Evolutionary conservation across 2,329 filamentous ascomycete genomes (phyloP).

Genomic region (Cordyceps fumosorosea): DNA sequence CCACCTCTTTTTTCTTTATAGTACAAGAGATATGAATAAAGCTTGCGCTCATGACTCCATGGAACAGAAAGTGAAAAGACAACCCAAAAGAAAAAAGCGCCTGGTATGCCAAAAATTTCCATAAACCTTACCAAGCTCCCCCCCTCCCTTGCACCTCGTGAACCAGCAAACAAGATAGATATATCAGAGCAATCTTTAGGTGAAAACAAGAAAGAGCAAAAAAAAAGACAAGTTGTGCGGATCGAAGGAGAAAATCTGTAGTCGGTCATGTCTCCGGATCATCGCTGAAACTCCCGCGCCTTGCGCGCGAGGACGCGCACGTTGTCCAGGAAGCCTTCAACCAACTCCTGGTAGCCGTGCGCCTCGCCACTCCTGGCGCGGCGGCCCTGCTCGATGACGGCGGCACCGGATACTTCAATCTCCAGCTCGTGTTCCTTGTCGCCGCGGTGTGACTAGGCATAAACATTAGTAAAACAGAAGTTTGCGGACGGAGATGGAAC

Average conservation of each 20-base stretch:
- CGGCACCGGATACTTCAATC: slow-evolving; percentile 61
- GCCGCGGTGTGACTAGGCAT: slow-evolving; percentile 23
- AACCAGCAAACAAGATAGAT: neutral
- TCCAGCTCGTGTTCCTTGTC: slow-evolving; percentile 76
- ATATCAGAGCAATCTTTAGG: neutral
- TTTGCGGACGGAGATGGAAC: no score
- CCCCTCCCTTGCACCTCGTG: neutral
- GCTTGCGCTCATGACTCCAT: neutral
- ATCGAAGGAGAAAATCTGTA: no score
- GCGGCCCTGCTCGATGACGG: slow-evolving; percentile 60
- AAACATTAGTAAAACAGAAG: no score
- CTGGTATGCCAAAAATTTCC: slow-evolving; percentile 1
- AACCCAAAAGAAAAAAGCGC: slow-evolving; percentile 6
- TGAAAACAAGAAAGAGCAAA: neutral
- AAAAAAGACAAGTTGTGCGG: neutral
- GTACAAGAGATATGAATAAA: slow-evolving; percentile 1
- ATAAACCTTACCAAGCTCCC: neutral
- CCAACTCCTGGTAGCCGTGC: slow-evolving; percentile 59
- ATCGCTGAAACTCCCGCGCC: slow-evolving; percentile 26
- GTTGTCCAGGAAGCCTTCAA: slow-evolving; percentile 72
- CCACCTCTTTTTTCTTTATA: slow-evolving; percentile 2
- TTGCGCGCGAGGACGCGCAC: slow-evolving; percentile 51
- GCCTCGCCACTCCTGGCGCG: slow-evolving; percentile 44
- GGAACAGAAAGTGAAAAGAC: neutral
- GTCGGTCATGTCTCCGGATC: neutral